Evolutionary conservation across 805 yeast genomes (phyloP).

Genomic region (Barnettozyma wickerhamii): DNA sequence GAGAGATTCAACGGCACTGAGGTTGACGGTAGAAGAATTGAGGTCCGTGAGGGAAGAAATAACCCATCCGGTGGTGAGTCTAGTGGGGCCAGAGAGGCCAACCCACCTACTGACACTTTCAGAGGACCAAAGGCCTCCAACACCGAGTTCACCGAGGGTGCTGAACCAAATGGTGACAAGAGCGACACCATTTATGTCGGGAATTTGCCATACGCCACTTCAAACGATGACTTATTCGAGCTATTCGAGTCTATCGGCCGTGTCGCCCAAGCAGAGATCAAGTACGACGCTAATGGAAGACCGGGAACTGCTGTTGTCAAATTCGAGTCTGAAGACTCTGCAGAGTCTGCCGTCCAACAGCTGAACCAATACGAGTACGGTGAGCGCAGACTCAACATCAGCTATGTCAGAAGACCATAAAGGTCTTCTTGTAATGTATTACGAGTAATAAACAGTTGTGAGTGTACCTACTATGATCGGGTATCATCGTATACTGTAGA

Average conservation of each 20-base stretch:
- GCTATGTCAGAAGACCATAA: conserved; percentile 47
- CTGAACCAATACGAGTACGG: conserved; percentile 83
- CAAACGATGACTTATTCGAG: conserved; percentile 77
- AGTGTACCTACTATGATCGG: no score
- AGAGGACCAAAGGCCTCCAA: background rate
- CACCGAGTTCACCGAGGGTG: conserved; percentile 62
- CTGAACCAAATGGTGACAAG: conserved; percentile 55
- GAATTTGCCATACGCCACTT: conserved; percentile 88
- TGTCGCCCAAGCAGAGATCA: conserved; percentile 73
- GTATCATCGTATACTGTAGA: no score
- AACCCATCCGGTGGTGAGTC: conserved; percentile 6
- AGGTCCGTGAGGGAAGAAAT: conserved; percentile 70
- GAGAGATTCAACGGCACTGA: conserved; percentile 63
- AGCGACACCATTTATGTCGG: conserved; percentile 61
- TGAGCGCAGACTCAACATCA: conserved; percentile 62
- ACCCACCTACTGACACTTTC: background rate
- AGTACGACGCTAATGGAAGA: conserved; percentile 53
- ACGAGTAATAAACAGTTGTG: background rate
- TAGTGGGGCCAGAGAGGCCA: no score
- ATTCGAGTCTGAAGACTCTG: conserved; percentile 60
- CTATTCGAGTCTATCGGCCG: conserved; percentile 81
- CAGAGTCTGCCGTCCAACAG: conserved; percentile 70
- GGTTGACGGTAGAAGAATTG: conserved; percentile 71
- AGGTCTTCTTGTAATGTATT: background rate
- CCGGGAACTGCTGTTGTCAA: conserved; percentile 88